phyloP scores from a whole-genome alignment of 2,329 filamentous ascomycete genomes.

The Fusarium albidum region DNA sequence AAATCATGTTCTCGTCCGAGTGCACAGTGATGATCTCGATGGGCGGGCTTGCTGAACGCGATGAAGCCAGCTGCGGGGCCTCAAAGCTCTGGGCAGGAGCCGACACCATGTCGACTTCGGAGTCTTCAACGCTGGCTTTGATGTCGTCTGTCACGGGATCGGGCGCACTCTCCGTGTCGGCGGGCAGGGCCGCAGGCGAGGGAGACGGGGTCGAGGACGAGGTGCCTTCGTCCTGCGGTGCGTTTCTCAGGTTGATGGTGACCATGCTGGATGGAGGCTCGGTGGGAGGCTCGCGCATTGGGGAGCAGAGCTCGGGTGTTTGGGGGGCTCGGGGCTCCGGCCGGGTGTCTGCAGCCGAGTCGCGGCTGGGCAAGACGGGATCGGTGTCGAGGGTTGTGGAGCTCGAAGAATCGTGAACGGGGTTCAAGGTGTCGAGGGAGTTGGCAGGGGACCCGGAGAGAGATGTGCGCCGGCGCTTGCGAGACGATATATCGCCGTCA shows the following conservation, averaged over 20 bases:
- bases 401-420: slow-evolving; percentile 44
- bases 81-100: slow-evolving; percentile 34
- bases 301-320: slow-evolving; percentile 51
- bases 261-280: slow-evolving; percentile 62
- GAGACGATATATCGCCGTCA: slow-evolving; percentile 62
- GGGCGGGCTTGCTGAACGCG: slow-evolving; percentile 54
- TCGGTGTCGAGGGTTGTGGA: slow-evolving; percentile 44
- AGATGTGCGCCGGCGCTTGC: slow-evolving; percentile 70
- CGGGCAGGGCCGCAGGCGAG: slow-evolving; percentile 35
- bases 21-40: slow-evolving; percentile 53
- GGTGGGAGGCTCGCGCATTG: slow-evolving; percentile 42
- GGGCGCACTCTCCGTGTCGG: slow-evolving; percentile 1
- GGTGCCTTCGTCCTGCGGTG: slow-evolving; percentile 49
- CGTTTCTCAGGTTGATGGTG: slow-evolving; percentile 67
- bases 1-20: slow-evolving; percentile 46
- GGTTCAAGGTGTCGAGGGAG: slow-evolving; percentile 56
- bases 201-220: slow-evolving; percentile 56
- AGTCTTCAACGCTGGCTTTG: slow-evolving; percentile 56
- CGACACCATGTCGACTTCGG: slow-evolving; percentile 49
- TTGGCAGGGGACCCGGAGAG: slow-evolving; percentile 62
- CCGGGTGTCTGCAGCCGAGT: slow-evolving; percentile 41
- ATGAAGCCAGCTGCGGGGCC: slow-evolving; percentile 47
- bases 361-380: slow-evolving; percentile 37
- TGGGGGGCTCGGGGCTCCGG: slow-evolving; percentile 55
- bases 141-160: slow-evolving; percentile 40